Conservation (phyloP, 1,284 basidiomycete genomes). For the Rhodofomes roseus region DNA sequence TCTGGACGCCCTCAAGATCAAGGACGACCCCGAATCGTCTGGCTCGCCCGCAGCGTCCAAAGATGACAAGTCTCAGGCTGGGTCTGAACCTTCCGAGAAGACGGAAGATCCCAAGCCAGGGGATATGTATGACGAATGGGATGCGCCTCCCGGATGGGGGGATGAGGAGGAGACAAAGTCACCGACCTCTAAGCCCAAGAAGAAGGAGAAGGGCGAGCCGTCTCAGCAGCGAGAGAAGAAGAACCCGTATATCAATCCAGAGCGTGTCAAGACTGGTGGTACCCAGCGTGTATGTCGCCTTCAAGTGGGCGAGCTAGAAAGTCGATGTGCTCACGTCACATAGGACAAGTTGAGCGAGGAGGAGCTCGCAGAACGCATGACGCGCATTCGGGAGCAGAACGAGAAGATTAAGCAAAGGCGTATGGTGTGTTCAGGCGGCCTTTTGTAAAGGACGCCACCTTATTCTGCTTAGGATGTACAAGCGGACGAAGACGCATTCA, state of each 20-base stretch:
- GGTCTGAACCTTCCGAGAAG: conserved; percentile 1
- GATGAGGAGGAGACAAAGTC: conserved; percentile 13
- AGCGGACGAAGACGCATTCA: conserved; percentile 76
- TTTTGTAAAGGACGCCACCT: background rate
- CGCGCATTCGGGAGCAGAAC: conserved; percentile 71
- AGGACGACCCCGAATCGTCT: conserved; percentile 17
- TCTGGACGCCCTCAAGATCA: conserved; percentile 44
- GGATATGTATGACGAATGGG: no score
- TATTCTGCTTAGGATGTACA: conserved; percentile 53
- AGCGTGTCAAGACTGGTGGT: conserved; percentile 79
- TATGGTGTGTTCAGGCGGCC: conserved; percentile 38
- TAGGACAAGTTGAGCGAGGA: conserved; percentile 76
- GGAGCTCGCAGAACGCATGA: conserved; percentile 69
- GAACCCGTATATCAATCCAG: conserved; percentile 67
- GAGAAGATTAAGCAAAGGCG: conserved; percentile 78
- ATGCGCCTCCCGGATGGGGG: conserved; percentile 7
- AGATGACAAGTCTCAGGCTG: conserved; percentile 3
- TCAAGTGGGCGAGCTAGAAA: conserved; percentile 4
- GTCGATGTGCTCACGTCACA: conserved; percentile 13
- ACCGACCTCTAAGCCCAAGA: conserved; percentile 11
- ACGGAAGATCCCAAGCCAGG: conserved; percentile 3
- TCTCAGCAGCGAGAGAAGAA: conserved; percentile 29
- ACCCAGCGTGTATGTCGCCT: conserved; percentile 51
- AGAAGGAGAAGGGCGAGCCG: no score
- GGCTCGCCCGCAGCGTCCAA: conserved; percentile 10